Evolutionary conservation across 148 eudicot genomes (phyloP).

Genomic region (Nepenthes mirabilis): DNA sequence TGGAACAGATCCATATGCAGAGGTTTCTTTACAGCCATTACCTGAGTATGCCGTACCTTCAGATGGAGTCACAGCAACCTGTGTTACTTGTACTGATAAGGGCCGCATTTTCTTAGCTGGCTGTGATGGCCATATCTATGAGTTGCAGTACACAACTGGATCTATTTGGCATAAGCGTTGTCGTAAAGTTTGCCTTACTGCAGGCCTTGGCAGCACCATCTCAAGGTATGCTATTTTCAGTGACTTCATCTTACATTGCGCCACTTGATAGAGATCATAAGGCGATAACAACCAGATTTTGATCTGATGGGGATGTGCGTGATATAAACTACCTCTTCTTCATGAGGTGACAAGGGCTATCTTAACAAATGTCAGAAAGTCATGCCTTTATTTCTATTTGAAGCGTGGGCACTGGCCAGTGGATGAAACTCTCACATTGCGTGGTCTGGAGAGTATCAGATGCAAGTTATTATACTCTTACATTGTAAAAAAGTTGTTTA

Average conservation of each 20-base stretch:
- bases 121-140: constrained; percentile 93
- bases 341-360: too few relatives aligned
- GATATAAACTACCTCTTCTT: too few relatives aligned
- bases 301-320: too few relatives aligned
- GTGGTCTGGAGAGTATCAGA: too few relatives aligned
- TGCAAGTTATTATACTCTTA: too few relatives aligned
- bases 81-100: constrained; percentile 68
- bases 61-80: constrained; percentile 94
- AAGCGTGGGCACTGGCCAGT: too few relatives aligned
- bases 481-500: too few relatives aligned
- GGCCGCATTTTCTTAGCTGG: constrained; percentile 91
- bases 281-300: too few relatives aligned
- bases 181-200: constrained; percentile 91
- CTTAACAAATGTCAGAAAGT: too few relatives aligned
- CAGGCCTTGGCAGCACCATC: constrained; percentile 74
- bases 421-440: too few relatives aligned
- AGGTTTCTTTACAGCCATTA: constrained; percentile 79
- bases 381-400: too few relatives aligned
- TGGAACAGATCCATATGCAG: constrained; percentile 88
- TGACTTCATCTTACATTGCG: neutral
- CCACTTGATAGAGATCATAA: too few relatives aligned
- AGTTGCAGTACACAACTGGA: constrained; percentile 76
- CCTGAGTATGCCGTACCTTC: constrained; percentile 82
- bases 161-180: constrained; percentile 92
- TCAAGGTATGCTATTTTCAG: constrained; percentile 46